A percentile compares a stretch with the other conserved stretches of the same genome.
Evolutionary conservation across 1,284 basidiomycete genomes (phyloP).

Genomic region (Sanghuangporus sanghuang): DNA sequence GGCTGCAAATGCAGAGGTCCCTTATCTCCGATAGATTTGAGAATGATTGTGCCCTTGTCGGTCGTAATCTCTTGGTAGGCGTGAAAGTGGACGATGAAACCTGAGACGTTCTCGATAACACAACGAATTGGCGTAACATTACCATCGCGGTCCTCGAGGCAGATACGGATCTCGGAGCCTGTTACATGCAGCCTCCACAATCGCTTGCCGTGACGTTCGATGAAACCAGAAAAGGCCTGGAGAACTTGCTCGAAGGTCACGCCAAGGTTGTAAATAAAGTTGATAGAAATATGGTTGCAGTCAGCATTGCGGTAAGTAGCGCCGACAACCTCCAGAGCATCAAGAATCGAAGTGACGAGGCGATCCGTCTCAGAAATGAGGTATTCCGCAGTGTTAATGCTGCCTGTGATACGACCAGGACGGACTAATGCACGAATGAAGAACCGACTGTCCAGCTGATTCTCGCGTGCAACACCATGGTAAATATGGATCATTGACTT

Average conservation of each 20-base stretch:
- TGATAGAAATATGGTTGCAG: conserved; percentile 96
- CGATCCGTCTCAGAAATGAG: conserved; percentile 98
- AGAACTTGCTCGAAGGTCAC: conserved; percentile 96
- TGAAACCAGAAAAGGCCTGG: conserved; percentile 94
- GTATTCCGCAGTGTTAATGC: conserved; percentile 93
- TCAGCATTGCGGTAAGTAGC: conserved; percentile 86
- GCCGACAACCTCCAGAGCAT: conserved; percentile 90
- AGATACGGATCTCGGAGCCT: conserved; percentile 94
- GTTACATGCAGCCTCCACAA: conserved; percentile 98
- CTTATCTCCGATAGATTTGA: conserved; percentile 95
- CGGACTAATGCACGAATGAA: conserved; percentile 96
- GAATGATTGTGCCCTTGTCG: conserved; percentile 89
- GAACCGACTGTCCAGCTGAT: conserved; percentile 95
- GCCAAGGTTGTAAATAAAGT: conserved; percentile 95
- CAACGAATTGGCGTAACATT: conserved; percentile 94
- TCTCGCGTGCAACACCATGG: conserved; percentile 92
- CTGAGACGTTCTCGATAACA: conserved; percentile 97
- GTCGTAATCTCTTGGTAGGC: conserved; percentile 99
- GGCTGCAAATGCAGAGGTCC: conserved; percentile 92
- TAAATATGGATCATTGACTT: conserved; percentile 92
- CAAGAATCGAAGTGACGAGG: conserved; percentile 90
- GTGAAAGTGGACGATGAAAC: conserved; percentile 98
- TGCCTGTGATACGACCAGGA: conserved; percentile 88
- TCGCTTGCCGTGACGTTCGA: conserved; percentile 96
- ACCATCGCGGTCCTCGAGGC: conserved; percentile 89